A percentile compares a stretch with the other conserved stretches of the same genome.
Evolutionary conservation across 495 filamentous ascomycete species (phyloP).

Genomic region (Pseudotulostoma volvatum): DNA sequence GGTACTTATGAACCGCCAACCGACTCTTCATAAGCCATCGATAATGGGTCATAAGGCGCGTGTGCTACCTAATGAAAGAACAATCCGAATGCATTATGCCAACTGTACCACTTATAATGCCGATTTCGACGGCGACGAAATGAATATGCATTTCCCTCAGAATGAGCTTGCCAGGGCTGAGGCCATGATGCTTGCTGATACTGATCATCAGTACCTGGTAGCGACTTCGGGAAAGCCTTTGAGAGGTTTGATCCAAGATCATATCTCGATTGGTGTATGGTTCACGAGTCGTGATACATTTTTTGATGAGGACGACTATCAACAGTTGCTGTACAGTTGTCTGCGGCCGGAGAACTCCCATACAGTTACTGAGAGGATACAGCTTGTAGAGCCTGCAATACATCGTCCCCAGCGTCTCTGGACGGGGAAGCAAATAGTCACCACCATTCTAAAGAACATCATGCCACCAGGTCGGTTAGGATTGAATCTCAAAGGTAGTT

Average conservation of each 20-base stretch:
- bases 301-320: conserved; percentile 75
- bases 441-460: conserved; percentile 86
- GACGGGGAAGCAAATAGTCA: conserved; percentile 98
- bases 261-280: conserved; percentile 84
- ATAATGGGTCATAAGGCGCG: conserved; percentile 96
- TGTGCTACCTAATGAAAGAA: conserved; percentile 85
- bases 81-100: conserved; percentile 98
- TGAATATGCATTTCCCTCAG: conserved; percentile 99
- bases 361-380: conserved; percentile 52
- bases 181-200: conserved; percentile 81
- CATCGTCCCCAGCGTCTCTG: conserved; percentile 68
- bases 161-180: conserved; percentile 88
- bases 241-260: conserved; percentile 95
- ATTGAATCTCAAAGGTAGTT: conserved; percentile 62
- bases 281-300: conserved; percentile 88
- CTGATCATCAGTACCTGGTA: conserved; percentile 92
- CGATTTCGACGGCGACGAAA: conserved; percentile 99
- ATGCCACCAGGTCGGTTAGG: conserved; percentile 56
- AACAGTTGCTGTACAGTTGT: conserved; percentile 79
- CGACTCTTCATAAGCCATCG: conserved; percentile 98
- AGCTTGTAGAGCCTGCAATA: conserved; percentile 63
- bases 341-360: conserved; percentile 80
- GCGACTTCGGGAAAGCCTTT: conserved; percentile 88
- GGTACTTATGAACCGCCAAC: conserved; percentile 97
- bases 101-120: conserved; percentile 99